Percentiles rank a stretch among this genome's conserved stretches.
Evolutionary conservation across 306 rosid genomes (phyloP).

Genomic region (Corylus americana): DNA sequence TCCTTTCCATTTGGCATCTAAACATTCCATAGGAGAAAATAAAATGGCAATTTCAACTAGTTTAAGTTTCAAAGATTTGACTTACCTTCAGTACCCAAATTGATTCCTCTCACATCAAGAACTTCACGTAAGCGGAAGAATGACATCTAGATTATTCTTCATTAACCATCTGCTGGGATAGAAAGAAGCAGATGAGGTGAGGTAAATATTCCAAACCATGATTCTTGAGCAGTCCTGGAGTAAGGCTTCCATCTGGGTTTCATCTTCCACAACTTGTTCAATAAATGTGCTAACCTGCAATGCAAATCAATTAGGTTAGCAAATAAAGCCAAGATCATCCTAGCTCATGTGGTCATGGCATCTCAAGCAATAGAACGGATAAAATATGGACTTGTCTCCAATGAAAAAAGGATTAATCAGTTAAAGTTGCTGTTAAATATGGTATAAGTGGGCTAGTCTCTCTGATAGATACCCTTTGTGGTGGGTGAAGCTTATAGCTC

Average conservation of each 20-base stretch:
- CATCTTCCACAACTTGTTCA: constrained; percentile 84
- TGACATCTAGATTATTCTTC: constrained; percentile 58
- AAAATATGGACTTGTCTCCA: not conserved
- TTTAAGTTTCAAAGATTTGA: not conserved
- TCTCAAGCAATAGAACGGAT: constrained; percentile 8
- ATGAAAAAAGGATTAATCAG: not conserved
- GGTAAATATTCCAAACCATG: constrained; percentile 74
- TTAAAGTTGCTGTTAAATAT: constrained; percentile 3
- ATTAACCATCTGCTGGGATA: constrained; percentile 66
- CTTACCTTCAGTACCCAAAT: constrained; percentile 25
- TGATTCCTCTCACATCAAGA: constrained; percentile 31
- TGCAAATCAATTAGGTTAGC: constrained; percentile 29
- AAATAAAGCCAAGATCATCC: not conserved
- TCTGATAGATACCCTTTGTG: not conserved
- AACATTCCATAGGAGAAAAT: not conserved
- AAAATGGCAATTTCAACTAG: constrained; percentile 12
- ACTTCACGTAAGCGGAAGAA: constrained; percentile 44
- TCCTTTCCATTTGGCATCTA: not conserved
- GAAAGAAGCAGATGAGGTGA: constrained; percentile 41
- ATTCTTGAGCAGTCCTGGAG: constrained; percentile 60
- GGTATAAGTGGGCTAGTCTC: not conserved
- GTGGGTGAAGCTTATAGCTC: not conserved
- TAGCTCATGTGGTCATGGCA: constrained; percentile 13
- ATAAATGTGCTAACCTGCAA: constrained; percentile 78
- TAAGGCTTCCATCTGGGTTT: constrained; percentile 89